Percentiles rank a stretch among this genome's conserved stretches.
phyloP scores from a whole-genome alignment of 371 early-diverging fungal genomes.

The Mucor velutinosus region DNA sequence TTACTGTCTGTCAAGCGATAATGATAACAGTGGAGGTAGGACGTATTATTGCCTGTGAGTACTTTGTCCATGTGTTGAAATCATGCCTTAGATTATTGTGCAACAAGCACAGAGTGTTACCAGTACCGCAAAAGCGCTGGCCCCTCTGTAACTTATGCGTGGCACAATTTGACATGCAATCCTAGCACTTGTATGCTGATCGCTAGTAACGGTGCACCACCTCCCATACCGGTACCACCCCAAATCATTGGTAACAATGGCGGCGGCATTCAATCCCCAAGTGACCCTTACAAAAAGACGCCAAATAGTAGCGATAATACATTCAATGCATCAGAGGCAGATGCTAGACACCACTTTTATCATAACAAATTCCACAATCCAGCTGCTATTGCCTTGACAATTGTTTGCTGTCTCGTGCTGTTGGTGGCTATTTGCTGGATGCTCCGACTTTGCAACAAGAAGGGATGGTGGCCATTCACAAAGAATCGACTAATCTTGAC shows the following conservation, averaged over 20 bases:
- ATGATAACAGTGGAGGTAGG: slow-evolving; percentile 37
- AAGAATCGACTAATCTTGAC: background rate
- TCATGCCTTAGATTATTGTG: slow-evolving; percentile 33
- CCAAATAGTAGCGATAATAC: background rate
- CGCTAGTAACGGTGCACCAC: slow-evolving; percentile 16
- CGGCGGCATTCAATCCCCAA: background rate
- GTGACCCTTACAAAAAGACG: background rate
- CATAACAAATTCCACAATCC: slow-evolving; percentile 26
- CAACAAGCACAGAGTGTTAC: slow-evolving; percentile 44
- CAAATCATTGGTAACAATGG: background rate
- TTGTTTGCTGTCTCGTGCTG: slow-evolving; percentile 26
- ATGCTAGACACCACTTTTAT: slow-evolving; percentile 8
- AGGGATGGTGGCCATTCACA: slow-evolving; percentile 11
- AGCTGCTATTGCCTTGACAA: slow-evolving; percentile 30
- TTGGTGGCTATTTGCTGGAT: slow-evolving; percentile 25
- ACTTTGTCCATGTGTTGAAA: background rate
- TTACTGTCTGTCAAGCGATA: slow-evolving; percentile 42
- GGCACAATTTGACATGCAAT: slow-evolving; percentile 47
- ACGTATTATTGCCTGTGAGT: background rate
- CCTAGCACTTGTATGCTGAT: slow-evolving; percentile 34
- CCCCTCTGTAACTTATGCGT: slow-evolving; percentile 29
- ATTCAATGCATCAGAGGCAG: background rate
- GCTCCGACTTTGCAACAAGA: slow-evolving; percentile 15
- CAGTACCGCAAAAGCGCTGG: slow-evolving; percentile 37
- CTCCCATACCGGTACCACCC: slow-evolving; percentile 21